Evolutionary conservation across 805 yeast species (phyloP).

Genomic region (Kockiozyma suomiensis): DNA sequence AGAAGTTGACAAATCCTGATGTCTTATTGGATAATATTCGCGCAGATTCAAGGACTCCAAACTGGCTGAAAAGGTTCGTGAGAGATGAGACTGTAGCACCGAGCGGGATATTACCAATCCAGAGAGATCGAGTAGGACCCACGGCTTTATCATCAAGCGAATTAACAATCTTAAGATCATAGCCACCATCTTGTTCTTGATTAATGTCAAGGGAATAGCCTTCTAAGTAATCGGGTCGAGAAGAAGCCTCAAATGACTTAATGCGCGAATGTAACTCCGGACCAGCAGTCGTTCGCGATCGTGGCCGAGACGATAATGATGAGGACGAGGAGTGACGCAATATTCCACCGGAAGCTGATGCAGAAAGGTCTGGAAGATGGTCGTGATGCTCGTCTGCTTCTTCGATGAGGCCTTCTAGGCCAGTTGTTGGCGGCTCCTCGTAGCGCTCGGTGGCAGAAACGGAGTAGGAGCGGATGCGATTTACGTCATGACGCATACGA

Average conservation of each 20-base stretch:
- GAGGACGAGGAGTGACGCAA: neutral
- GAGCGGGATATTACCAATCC: slow-evolving; percentile 79
- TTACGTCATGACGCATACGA: slow-evolving; percentile 29
- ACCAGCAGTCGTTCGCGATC: slow-evolving; percentile 29
- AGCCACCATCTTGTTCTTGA: slow-evolving; percentile 5
- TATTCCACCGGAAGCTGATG: neutral
- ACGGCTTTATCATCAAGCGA: slow-evolving; percentile 67
- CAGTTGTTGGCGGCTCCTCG: slow-evolving; percentile 17
- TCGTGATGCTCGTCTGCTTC: slow-evolving; percentile 27
- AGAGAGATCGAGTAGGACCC: slow-evolving; percentile 75
- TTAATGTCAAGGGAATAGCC: slow-evolving; percentile 19
- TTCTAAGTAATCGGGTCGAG: slow-evolving; percentile 36
- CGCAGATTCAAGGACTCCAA: slow-evolving; percentile 64
- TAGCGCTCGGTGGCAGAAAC: slow-evolving; percentile 30
- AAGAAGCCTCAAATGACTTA: slow-evolving; percentile 32
- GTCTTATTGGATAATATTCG: slow-evolving; percentile 54
- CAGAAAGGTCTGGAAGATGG: slow-evolving; percentile 7
- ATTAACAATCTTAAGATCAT: slow-evolving; percentile 22
- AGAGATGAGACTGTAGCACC: slow-evolving; percentile 55
- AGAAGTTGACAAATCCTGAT: slow-evolving; percentile 71
- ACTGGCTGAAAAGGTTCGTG: slow-evolving; percentile 60
- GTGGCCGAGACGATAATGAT: slow-evolving; percentile 18
- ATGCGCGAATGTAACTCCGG: slow-evolving; percentile 33
- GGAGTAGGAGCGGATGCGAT: slow-evolving; percentile 35
- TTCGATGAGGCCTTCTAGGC: slow-evolving; percentile 26